Conservation (phyloP, 139 green algal genomes). For the Coelastrella sp. region DNA sequence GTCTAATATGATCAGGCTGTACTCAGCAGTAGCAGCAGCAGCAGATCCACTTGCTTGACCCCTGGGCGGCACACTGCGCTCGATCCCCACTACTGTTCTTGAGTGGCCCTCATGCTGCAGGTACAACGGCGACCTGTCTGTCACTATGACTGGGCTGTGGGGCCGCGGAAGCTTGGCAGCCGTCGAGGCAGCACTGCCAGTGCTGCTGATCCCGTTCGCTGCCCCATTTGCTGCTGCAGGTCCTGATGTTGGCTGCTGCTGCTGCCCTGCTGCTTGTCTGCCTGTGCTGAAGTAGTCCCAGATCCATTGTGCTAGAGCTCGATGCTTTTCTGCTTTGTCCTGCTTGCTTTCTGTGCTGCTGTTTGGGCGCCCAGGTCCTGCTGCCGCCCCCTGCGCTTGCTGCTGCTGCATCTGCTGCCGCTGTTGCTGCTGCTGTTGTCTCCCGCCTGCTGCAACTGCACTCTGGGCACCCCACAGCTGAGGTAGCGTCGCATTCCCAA, state of each 20-base stretch:
- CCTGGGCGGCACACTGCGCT: constrained; percentile 16
- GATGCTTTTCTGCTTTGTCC: background rate
- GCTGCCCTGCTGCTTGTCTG: constrained; percentile 1
- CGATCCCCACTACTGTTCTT: constrained; percentile 66
- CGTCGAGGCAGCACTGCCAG: too few species aligned
- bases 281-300: constrained; percentile 29
- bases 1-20: constrained; percentile 38
- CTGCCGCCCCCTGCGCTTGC: background rate
- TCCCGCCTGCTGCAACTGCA: constrained; percentile 14
- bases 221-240: background rate
- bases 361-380: background rate
- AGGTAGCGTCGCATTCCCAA: background rate
- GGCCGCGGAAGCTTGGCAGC: background rate
- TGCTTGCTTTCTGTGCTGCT: constrained; percentile 17
- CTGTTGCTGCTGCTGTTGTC: background rate
- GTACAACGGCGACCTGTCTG: constrained; percentile 53
- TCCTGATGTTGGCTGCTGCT: background rate
- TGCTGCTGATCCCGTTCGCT: background rate
- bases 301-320: constrained; percentile 11
- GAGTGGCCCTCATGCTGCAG: constrained; percentile 73
- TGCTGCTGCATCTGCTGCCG: constrained; percentile 22
- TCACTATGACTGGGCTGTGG: background rate
- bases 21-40: constrained; percentile 2
- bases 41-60: background rate
- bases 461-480: constrained; percentile 19